phyloP scores from a whole-genome alignment of 805 yeast genomes.

The Lipomyces spencermartinsiae region DNA sequence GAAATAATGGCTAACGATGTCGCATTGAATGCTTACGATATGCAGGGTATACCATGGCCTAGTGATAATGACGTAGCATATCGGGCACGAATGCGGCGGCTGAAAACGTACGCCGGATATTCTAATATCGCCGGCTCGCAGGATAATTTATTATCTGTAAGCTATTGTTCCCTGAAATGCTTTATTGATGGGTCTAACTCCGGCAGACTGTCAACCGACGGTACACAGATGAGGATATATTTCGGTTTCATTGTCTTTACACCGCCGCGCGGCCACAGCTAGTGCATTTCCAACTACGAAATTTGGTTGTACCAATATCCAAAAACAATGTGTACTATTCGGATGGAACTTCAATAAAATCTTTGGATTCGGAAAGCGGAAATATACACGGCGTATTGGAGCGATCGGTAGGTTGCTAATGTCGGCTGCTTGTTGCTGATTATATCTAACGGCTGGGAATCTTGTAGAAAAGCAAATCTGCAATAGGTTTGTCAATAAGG shows the following conservation, averaged over 20 bases:
- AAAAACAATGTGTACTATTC: constrained; percentile 42
- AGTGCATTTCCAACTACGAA: constrained; percentile 64
- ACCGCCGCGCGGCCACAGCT: constrained; percentile 54
- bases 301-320: constrained; percentile 53
- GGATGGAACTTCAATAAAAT: constrained; percentile 41
- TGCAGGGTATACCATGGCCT: constrained; percentile 32
- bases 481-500: constrained; percentile 44
- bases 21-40: background rate
- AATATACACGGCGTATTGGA: constrained; percentile 25
- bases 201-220: constrained; percentile 15
- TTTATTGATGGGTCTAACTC: background rate
- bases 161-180: background rate
- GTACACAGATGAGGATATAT: constrained; percentile 28
- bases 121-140: constrained; percentile 28
- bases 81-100: constrained; percentile 33
- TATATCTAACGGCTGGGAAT: background rate
- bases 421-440: constrained; percentile 24
- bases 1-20: constrained; percentile 13
- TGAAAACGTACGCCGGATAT: constrained; percentile 30
- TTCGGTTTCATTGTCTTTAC: constrained; percentile 19
- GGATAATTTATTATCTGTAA: constrained; percentile 22
- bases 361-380: constrained; percentile 43
- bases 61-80: constrained; percentile 5
- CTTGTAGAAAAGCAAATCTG: constrained; percentile 31
- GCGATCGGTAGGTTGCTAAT: constrained; percentile 22